These are phyloP conservation scores for Saccharomycopsis synnaedendra DNA, from an alignment of 805 yeast species.

Conservation along the genomic window DNA sequence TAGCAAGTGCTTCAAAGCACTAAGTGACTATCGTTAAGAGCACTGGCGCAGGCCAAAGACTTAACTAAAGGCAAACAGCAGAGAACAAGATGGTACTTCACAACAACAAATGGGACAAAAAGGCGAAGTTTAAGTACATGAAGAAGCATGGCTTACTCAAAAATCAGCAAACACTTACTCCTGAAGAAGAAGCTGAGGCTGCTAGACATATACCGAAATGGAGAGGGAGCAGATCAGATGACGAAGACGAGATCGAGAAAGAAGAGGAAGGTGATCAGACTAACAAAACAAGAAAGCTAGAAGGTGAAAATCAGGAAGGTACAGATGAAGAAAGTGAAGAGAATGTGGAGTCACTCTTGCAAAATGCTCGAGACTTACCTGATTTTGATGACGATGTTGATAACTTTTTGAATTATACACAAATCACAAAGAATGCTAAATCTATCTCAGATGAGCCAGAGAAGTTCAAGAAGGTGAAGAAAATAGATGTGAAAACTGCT, in stretches of 20 bases:
- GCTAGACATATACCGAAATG: background rate
- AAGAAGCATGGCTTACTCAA: slow-evolving; percentile 29
- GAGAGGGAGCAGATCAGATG: background rate
- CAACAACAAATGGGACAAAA: slow-evolving; percentile 41
- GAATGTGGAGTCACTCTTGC: background rate
- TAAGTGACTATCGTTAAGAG: too few relatives aligned
- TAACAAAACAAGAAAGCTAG: background rate
- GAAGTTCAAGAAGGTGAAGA: background rate
- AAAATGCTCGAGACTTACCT: background rate
- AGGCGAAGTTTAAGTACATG: slow-evolving; percentile 30
- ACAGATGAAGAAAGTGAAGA: background rate
- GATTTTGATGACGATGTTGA: slow-evolving; percentile 17
- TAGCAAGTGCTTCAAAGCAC: too few relatives aligned
- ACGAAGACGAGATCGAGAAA: background rate
- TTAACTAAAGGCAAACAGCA: too few relatives aligned
- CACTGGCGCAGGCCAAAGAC: too few relatives aligned
- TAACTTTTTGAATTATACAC: slow-evolving; percentile 18
- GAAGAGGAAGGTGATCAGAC: background rate
- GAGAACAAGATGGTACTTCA: slow-evolving; percentile 33
- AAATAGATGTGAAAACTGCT: background rate
- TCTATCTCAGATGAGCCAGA: background rate
- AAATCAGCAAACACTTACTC: slow-evolving; percentile 4
- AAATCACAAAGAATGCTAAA: slow-evolving; percentile 8
- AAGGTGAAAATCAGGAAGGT: background rate
- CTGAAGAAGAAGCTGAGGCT: background rate